A percentile compares a stretch with the other conserved stretches of the same genome.
phyloP scores from a whole-genome alignment of 129 eudicot genomes.

The Helianthus tuberosus region DNA sequence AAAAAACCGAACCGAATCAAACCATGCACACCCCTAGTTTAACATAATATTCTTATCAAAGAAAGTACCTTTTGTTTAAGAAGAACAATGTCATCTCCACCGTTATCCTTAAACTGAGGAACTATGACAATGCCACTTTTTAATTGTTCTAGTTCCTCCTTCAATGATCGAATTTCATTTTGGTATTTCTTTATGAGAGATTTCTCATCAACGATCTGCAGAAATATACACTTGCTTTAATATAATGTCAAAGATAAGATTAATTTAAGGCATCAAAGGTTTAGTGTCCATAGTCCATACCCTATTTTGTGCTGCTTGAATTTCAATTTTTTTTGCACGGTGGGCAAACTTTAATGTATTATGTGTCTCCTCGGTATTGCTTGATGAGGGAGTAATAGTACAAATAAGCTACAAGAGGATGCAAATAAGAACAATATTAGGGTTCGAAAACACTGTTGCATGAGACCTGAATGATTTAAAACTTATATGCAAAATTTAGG shows the following conservation, averaged over 20 bases:
- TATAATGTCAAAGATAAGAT: constrained; percentile 2
- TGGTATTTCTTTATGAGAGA: constrained; percentile 97
- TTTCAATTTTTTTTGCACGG: constrained; percentile 93
- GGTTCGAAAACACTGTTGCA: constrained; percentile 16
- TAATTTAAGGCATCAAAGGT: constrained; percentile 16
- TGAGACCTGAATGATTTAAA: constrained; percentile 21
- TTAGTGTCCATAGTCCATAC: constrained; percentile 41
- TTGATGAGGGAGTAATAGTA: constrained; percentile 90
- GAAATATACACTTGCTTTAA: constrained; percentile 28
- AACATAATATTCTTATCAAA: background rate
- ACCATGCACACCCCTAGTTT: background rate
- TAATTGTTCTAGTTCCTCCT: constrained; percentile 88
- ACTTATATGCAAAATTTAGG: background rate
- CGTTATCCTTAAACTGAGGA: constrained; percentile 69
- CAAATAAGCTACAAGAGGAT: constrained; percentile 68
- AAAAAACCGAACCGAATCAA: too few relatives aligned
- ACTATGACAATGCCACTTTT: constrained; percentile 75
- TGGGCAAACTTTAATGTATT: constrained; percentile 96
- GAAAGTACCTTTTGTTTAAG: constrained; percentile 82
- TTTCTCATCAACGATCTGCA: constrained; percentile 96
- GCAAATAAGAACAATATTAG: constrained; percentile 2
- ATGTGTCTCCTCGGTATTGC: constrained; percentile 93
- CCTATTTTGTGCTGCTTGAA: constrained; percentile 96
- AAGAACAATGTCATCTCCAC: constrained; percentile 75
- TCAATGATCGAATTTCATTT: constrained; percentile 77